phyloP scores from a whole-genome alignment of 1,139 yeast species.

The Petasospora rhodanensis region DNA sequence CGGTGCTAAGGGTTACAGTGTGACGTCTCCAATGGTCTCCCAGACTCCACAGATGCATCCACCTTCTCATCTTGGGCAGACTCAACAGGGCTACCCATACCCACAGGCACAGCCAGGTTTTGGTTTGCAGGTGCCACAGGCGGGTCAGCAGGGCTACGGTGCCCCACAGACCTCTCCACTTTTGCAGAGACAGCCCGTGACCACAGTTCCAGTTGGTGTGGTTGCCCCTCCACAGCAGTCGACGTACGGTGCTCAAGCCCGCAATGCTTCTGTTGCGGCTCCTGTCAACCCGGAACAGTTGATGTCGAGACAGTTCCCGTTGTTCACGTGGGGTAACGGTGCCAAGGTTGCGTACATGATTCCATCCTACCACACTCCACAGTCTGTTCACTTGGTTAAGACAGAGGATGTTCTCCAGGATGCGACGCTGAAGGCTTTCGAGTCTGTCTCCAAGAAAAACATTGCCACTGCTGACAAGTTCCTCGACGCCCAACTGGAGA shows the following conservation, averaged over 20 bases:
- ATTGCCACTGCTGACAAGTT: slow-evolving; percentile 16
- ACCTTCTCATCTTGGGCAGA: slow-evolving; percentile 1
- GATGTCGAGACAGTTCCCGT: slow-evolving; percentile 60
- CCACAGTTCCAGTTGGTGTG: too few species aligned
- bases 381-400: slow-evolving; percentile 31
- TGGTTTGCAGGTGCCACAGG: not conserved
- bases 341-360: slow-evolving; percentile 41
- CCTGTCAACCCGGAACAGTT: slow-evolving; percentile 27
- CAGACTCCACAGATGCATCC: slow-evolving; percentile 2
- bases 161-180: not conserved
- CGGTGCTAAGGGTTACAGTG: too few species aligned
- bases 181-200: not conserved
- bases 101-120: not conserved
- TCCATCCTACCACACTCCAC: slow-evolving; percentile 30
- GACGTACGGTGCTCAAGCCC: slow-evolving; percentile 1
- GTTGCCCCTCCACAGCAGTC: slow-evolving; percentile 1
- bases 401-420: slow-evolving; percentile 30
- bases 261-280: too few species aligned
- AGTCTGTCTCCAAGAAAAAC: slow-evolving; percentile 24
- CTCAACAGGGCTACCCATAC: too few species aligned
- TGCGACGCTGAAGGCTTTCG: slow-evolving; percentile 30
- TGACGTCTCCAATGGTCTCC: too few species aligned
- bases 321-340: slow-evolving; percentile 66
- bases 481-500: slow-evolving; percentile 16
- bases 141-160: not conserved